Evolutionary conservation across 495 filamentous ascomycete genomes (phyloP).

Genomic region (Hypoxylon subgilvum): DNA sequence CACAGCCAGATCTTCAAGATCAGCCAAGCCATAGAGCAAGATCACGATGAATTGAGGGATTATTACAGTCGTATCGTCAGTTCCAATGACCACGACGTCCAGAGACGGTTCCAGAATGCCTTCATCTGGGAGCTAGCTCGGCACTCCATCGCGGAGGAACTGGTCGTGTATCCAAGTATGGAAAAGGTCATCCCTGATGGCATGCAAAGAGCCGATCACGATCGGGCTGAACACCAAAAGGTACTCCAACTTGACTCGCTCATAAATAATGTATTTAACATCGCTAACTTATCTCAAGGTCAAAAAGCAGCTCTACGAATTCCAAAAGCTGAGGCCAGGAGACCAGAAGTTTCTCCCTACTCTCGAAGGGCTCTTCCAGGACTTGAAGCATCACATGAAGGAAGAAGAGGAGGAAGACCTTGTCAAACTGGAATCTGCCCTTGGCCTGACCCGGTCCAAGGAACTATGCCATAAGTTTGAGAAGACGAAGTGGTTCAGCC

Average conservation of each 20-base stretch:
- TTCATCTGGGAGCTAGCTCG: slow-evolving; percentile 75
- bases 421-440: slow-evolving; percentile 57
- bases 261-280: not conserved
- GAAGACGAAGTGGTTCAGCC: slow-evolving; percentile 67
- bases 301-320: slow-evolving; percentile 64
- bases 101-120: slow-evolving; percentile 63
- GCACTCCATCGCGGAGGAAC: slow-evolving; percentile 68
- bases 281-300: slow-evolving; percentile 48
- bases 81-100: slow-evolving; percentile 54
- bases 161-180: slow-evolving; percentile 71
- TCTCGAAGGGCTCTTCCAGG: slow-evolving; percentile 58
- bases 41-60: slow-evolving; percentile 66
- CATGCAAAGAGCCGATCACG: slow-evolving; percentile 58
- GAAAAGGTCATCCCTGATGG: slow-evolving; percentile 62
- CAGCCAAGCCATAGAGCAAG: slow-evolving; percentile 60
- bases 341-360: slow-evolving; percentile 58
- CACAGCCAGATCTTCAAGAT: slow-evolving; percentile 38
- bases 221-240: slow-evolving; percentile 62
- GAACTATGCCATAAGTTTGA: slow-evolving; percentile 59
- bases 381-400: slow-evolving; percentile 62
- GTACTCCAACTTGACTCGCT: slow-evolving; percentile 42
- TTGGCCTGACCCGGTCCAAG: slow-evolving; percentile 49
- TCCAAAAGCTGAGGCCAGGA: slow-evolving; percentile 60
- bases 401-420: slow-evolving; percentile 65
- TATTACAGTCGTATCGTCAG: slow-evolving; percentile 63